Conservation (phyloP, 2,329 filamentous ascomycete species). For the Arthroderma sp. region DNA sequence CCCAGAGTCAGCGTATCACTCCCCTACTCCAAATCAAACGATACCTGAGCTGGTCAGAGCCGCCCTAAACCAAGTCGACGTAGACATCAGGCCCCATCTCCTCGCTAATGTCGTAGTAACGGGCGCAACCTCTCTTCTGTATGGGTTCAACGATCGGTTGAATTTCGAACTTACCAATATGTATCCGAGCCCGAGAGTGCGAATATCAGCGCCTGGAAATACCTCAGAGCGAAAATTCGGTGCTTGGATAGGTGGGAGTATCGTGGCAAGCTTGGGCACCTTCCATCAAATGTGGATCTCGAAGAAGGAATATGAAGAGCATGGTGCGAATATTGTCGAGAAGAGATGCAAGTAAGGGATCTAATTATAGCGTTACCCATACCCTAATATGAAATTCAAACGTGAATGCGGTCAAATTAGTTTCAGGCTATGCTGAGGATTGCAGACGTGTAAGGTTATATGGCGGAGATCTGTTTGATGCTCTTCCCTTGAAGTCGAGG, state of each 20-base stretch:
- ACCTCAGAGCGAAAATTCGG: constrained; percentile 83
- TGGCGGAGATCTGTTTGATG: no score
- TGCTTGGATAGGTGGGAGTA: constrained; percentile 92
- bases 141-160: constrained; percentile 82
- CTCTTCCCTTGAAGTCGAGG: no score
- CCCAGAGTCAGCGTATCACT: constrained; percentile 31
- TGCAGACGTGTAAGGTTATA: no score
- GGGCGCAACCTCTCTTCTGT: constrained; percentile 72
- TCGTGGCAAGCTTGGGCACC: constrained; percentile 84
- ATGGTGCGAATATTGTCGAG: constrained; percentile 79
- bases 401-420: no score
- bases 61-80: constrained; percentile 67
- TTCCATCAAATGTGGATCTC: constrained; percentile 99
- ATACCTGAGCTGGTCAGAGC: constrained; percentile 71
- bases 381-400: no score
- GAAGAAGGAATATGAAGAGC: constrained; percentile 94
- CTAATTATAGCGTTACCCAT: no score
- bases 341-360: constrained; percentile 72
- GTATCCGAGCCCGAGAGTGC: constrained; percentile 76
- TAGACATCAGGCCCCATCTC: constrained; percentile 71
- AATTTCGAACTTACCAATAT: constrained; percentile 68
- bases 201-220: constrained; percentile 75
- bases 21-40: constrained; percentile 59
- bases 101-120: constrained; percentile 87
- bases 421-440: no score